Conservation (phyloP, 2,329 filamentous ascomycete genomes). For the Cladosporium oxysporum region DNA sequence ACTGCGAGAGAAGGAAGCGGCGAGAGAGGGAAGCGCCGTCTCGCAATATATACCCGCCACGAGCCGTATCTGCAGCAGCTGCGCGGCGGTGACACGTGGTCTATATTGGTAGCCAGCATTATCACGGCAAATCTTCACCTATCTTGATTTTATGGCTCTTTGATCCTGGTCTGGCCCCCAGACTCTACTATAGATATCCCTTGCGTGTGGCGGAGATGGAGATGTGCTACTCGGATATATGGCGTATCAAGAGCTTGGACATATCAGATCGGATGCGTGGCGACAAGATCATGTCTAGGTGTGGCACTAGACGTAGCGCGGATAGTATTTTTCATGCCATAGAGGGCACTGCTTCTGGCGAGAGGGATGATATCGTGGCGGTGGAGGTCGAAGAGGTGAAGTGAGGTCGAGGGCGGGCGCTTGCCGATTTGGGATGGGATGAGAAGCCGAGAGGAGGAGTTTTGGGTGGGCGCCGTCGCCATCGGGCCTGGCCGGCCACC, state of each 20-base stretch:
- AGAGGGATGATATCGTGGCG: background rate
- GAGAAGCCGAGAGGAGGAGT: conserved; percentile 14
- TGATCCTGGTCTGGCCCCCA: background rate
- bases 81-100: background rate
- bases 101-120: background rate
- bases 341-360: background rate
- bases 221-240: background rate
- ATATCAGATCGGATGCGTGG: background rate
- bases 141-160: background rate
- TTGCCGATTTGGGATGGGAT: conserved; percentile 12
- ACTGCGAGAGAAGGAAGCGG: too few species aligned
- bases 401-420: conserved; percentile 18
- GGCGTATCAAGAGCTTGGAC: background rate
- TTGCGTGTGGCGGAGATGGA: background rate
- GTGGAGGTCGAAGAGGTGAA: conserved; percentile 1
- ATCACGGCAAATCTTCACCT: background rate
- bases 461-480: conserved; percentile 1
- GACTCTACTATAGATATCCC: background rate
- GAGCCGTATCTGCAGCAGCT: background rate
- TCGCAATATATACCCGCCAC: background rate
- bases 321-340: background rate
- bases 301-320: too few species aligned
- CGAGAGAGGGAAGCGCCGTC: background rate
- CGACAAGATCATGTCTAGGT: background rate
- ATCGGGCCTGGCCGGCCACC: conserved; percentile 12